These are phyloP conservation scores for Aschersonia sp. DNA, from an alignment of 2,329 filamentous ascomycete species.

Conservation along the genomic window DNA sequence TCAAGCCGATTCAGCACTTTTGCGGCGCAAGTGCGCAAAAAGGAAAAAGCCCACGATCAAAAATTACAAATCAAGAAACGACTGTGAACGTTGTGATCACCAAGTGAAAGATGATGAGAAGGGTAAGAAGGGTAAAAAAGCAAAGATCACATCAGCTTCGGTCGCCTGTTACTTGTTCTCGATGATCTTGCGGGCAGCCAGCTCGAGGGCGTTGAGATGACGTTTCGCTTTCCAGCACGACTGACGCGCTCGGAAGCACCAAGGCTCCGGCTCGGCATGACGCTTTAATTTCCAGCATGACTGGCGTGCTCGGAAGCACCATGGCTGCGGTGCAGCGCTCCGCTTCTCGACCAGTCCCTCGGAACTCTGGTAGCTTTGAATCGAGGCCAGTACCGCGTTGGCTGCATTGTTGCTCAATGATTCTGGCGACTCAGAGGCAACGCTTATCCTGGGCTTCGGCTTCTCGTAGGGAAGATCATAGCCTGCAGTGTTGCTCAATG, in stretches of 20 bases:
- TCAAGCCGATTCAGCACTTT: no score
- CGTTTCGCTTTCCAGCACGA: slow-evolving; percentile 25
- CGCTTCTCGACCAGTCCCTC: slow-evolving; percentile 16
- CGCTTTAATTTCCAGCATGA: slow-evolving; percentile 9
- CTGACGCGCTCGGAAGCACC: slow-evolving; percentile 15
- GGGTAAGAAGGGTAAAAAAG: no score
- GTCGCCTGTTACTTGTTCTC: slow-evolving; percentile 2
- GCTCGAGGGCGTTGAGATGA: slow-evolving; percentile 12
- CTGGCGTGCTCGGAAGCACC: slow-evolving; percentile 14
- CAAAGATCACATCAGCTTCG: no score
- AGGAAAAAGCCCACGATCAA: no score
- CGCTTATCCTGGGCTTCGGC: neutral
- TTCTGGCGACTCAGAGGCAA: slow-evolving; percentile 8
- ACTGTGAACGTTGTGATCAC: no score
- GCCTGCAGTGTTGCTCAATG: neutral
- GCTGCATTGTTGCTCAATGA: neutral
- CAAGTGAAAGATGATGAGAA: neutral
- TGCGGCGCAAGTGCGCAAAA: no score
- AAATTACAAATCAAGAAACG: no score
- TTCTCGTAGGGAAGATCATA: neutral
- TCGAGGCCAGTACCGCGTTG: neutral
- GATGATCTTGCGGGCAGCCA: slow-evolving; percentile 13
- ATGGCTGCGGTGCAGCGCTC: slow-evolving; percentile 19
- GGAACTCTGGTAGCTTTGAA: neutral
- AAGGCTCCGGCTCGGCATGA: slow-evolving; percentile 6